These are phyloP conservation scores for Raffaelea arxii DNA, from an alignment of 2,329 filamentous ascomycete genomes.

Conservation along the genomic window DNA sequence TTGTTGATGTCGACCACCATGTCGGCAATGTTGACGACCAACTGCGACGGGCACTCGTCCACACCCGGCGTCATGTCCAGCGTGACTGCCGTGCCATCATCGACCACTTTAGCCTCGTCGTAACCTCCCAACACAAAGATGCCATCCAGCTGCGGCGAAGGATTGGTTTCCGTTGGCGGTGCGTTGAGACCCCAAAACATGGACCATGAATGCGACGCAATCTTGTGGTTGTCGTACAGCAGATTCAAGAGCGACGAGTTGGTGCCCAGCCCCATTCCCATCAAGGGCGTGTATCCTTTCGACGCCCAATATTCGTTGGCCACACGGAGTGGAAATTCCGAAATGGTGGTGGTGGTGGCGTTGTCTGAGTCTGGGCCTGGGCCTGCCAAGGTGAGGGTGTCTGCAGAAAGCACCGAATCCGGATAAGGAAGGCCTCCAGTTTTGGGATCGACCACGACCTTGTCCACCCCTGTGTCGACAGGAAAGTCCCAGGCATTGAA, in stretches of 20 bases:
- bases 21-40: slow-evolving; percentile 18
- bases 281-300: no score
- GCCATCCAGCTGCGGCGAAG: slow-evolving; percentile 13
- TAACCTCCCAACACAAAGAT: slow-evolving; percentile 18
- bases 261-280: slow-evolving; percentile 16
- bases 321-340: no score
- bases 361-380: no score
- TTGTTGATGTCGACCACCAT: slow-evolving; percentile 20
- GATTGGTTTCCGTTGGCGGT: neutral
- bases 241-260: slow-evolving; percentile 19
- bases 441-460: neutral
- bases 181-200: neutral
- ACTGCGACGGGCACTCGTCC: slow-evolving; percentile 14
- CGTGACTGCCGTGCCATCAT: slow-evolving; percentile 10
- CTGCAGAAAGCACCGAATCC: neutral
- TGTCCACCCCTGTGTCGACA: neutral
- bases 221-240: slow-evolving; percentile 12
- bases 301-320: slow-evolving; percentile 12
- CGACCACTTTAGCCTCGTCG: slow-evolving; percentile 15
- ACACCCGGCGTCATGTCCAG: slow-evolving; percentile 12
- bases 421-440: neutral
- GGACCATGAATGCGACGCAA: neutral
- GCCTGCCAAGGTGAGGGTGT: neutral
- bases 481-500: neutral
- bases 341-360: no score